A percentile compares a stretch with the other conserved stretches of the same genome.
These are phyloP conservation scores for Angomonas ambiguus DNA, from an alignment of 208 protist genomes.

Conservation along the genomic window DNA sequence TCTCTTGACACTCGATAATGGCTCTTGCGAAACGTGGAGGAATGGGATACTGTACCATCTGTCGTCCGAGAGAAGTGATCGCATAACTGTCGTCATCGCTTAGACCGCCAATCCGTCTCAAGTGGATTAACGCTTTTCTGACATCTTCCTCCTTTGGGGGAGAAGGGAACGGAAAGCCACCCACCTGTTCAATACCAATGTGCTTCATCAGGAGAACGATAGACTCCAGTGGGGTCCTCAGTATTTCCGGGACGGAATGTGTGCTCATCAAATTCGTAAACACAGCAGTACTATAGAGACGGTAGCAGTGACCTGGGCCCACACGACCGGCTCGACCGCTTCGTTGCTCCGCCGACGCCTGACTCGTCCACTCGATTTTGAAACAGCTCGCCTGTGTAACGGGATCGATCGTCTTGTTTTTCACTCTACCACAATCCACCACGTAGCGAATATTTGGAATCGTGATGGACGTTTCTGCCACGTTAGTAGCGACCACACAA, in stretches of 20 bases:
- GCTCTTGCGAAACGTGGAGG: constrained; percentile 79
- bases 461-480: constrained; percentile 99
- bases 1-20: constrained; percentile 51
- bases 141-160: constrained; percentile 65
- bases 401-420: constrained; percentile 96
- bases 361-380: constrained; percentile 95
- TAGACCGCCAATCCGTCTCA: constrained; percentile 73
- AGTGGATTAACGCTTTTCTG: constrained; percentile 62
- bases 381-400: constrained; percentile 96
- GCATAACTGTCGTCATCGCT: constrained; percentile 31
- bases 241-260: constrained; percentile 92
- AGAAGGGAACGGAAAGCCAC: constrained; percentile 86
- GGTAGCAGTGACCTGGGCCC: constrained; percentile 96
- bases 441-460: constrained; percentile 99
- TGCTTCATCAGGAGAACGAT: constrained; percentile 91
- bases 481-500: constrained; percentile 99
- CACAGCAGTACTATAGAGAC: constrained; percentile 96
- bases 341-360: constrained; percentile 96
- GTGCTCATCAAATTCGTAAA: constrained; percentile 97
- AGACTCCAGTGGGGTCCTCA: constrained; percentile 87
- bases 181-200: constrained; percentile 83
- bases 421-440: constrained; percentile 96
- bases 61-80: constrained; percentile 64
- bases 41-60: constrained; percentile 76
- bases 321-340: constrained; percentile 94